Conservation (phyloP, 495 filamentous ascomycete genomes). For the Penicillium coffeae region DNA sequence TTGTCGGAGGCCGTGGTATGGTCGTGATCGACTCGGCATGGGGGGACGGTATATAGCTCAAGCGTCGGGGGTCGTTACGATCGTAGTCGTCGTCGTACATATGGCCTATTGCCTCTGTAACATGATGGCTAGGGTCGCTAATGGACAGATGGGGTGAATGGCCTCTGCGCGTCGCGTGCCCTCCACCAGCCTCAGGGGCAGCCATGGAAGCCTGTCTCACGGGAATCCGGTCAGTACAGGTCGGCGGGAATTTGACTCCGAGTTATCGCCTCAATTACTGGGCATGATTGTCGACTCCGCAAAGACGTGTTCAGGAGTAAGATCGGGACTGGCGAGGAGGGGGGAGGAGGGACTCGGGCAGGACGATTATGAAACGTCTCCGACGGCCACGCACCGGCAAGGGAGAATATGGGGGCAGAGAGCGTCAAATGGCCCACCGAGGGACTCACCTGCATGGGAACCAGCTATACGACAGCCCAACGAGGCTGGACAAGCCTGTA, state of each 20-base stretch:
- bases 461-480: slow-evolving; percentile 30
- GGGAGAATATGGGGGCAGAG: background rate
- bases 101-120: slow-evolving; percentile 94
- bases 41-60: slow-evolving; percentile 61
- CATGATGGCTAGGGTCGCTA: slow-evolving; percentile 86
- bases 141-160: slow-evolving; percentile 67
- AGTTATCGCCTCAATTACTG: background rate
- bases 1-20: slow-evolving; percentile 39
- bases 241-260: background rate
- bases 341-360: background rate
- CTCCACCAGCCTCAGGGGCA: slow-evolving; percentile 51
- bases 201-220: slow-evolving; percentile 46
- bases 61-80: slow-evolving; percentile 54
- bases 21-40: slow-evolving; percentile 46
- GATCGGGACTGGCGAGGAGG: background rate
- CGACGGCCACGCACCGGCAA: background rate
- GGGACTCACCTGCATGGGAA: slow-evolving; percentile 45
- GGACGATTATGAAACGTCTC: background rate
- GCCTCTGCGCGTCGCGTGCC: slow-evolving; percentile 53
- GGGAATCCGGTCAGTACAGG: slow-evolving; percentile 9
- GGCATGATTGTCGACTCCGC: background rate
- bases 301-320: background rate
- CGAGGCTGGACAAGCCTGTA: slow-evolving; percentile 25
- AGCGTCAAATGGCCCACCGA: slow-evolving; percentile 5
- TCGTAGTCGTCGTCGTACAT: slow-evolving; percentile 88